Evolutionary conservation across 139 green algal genomes (phyloP).

Genomic region (Raphidocelis subcapitata): DNA sequence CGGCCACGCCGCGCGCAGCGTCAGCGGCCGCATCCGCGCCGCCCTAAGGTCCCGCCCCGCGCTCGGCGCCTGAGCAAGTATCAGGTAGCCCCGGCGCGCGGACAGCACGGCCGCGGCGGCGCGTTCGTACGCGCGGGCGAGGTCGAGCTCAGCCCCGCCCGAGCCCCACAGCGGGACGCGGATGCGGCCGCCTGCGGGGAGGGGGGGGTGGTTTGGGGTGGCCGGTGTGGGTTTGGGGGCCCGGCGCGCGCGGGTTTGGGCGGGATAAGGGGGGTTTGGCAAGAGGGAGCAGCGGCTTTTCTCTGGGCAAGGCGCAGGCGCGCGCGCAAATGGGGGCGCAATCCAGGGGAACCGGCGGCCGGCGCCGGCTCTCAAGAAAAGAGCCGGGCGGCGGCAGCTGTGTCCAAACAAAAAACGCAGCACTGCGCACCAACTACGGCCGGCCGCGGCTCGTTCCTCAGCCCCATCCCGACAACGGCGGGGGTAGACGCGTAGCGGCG

Average conservation of each 20-base stretch:
- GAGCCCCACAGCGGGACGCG: slow-evolving; percentile 12
- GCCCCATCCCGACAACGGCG: slow-evolving; percentile 11
- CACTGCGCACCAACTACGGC: slow-evolving; percentile 12
- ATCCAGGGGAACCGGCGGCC: no score
- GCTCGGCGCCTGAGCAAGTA: slow-evolving; percentile 13
- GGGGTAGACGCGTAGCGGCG: slow-evolving; percentile 6
- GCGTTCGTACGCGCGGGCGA: slow-evolving; percentile 20
- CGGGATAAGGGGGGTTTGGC: no score
- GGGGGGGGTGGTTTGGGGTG: background rate
- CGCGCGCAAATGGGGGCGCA: no score
- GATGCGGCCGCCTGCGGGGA: background rate
- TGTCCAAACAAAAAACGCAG: no score
- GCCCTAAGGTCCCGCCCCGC: slow-evolving; percentile 8
- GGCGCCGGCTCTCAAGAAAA: no score
- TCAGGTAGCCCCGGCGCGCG: background rate
- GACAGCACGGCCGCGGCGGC: slow-evolving; percentile 17
- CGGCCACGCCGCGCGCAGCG: slow-evolving; percentile 5
- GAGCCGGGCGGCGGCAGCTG: no score
- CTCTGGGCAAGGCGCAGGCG: no score
- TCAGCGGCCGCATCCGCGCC: slow-evolving; percentile 9
- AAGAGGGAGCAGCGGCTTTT: no score
- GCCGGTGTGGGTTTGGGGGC: no score
- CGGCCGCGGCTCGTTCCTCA: slow-evolving; percentile 25
- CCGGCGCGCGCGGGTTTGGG: no score
- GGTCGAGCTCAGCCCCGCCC: background rate